A percentile compares a stretch with the other conserved stretches of the same genome.
These are phyloP conservation scores for Suillus bovinus DNA, from an alignment of 768 basidiomycete species.

Conservation along the genomic window DNA sequence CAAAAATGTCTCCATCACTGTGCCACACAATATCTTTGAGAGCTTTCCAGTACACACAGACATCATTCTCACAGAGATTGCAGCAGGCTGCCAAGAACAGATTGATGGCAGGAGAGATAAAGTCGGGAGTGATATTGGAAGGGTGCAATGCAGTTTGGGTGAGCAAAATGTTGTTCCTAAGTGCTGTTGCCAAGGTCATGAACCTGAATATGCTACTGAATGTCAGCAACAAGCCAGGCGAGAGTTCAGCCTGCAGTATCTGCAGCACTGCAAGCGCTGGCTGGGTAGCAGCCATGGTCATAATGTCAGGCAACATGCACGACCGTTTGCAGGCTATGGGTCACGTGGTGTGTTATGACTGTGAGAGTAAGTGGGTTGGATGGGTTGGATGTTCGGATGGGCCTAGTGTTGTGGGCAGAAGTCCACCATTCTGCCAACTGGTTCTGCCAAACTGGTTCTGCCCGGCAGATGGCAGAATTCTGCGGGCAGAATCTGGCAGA, in stretches of 20 bases:
- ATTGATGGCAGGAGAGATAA: constrained; percentile 2
- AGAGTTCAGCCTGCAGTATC: neutral
- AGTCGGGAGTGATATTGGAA: neutral
- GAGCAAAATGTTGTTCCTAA: neutral
- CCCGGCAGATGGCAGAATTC: no score
- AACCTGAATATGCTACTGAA: neutral
- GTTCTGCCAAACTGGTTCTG: no score
- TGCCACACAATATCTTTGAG: constrained; percentile 1
- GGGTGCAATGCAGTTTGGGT: neutral
- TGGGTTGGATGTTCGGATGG: no score
- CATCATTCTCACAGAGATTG: neutral
- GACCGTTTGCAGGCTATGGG: no score
- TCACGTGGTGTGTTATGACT: no score
- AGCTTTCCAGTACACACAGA: neutral
- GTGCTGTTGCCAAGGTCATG: neutral
- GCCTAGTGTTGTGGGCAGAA: no score
- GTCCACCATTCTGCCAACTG: no score
- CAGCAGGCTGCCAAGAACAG: neutral
- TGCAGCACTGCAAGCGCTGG: neutral
- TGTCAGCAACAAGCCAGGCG: neutral
- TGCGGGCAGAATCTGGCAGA: no score
- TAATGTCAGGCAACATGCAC: no score
- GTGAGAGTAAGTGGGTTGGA: no score
- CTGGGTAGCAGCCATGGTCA: neutral
- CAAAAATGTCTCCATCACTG: neutral